Base-by-base conservation (phyloP, 306 rosid genomes). In the Amphicarpaea edgeworthii region DNA sequence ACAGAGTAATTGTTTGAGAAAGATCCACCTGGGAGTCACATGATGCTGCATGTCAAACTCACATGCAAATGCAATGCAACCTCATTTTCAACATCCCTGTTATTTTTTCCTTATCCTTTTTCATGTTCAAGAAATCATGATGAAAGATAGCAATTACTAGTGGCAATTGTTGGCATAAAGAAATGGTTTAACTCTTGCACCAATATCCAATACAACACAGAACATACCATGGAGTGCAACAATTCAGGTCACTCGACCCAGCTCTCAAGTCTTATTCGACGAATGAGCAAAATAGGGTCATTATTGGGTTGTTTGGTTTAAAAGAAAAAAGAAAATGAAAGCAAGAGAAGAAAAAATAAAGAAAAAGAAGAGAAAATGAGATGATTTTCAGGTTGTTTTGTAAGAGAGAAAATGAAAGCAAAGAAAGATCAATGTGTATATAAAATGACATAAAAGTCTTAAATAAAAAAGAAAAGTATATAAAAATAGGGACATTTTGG, bases 41-140 rank as follows among this genome's bases (percentile, higher is more conserved):
- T 34, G n/a, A n/a, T n/a, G n/a, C n/a, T n/a, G 38, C 38, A 34
- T 34, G 38, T 34, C 6, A 34, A 34, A 34, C 7, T 43, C 58
- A 70, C 59, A 53, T 53, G 37, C 40, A 12, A 38, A 59, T 26
- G 34, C 20, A 58, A 53, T 53, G 37, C 40, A 12, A 38, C 69
- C 40, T 47, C 20, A 58, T 69, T 45, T 69, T 59, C 46, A 59
- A 24, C 1, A 23, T 15, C 16, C 40, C 43, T n/a, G 45, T 45
- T 57, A 68, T 77, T 77, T 77, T 77, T 59, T 34, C 38, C n/a
- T 77, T 30, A 71, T 78, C 34, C 70, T 69, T 78, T 69, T 70
- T 24, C 71, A 34, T 58, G 77, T 45, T 34, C 65, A 47, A 78
- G 46, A 59, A 32, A 70, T 62, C 38, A 79, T 70, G 66, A 70